Percentiles rank a stretch among this genome's conserved stretches.
Evolutionary conservation across 352 stramenopile species (phyloP).

Genomic region (Globisporangium rhizosaccharum): DNA sequence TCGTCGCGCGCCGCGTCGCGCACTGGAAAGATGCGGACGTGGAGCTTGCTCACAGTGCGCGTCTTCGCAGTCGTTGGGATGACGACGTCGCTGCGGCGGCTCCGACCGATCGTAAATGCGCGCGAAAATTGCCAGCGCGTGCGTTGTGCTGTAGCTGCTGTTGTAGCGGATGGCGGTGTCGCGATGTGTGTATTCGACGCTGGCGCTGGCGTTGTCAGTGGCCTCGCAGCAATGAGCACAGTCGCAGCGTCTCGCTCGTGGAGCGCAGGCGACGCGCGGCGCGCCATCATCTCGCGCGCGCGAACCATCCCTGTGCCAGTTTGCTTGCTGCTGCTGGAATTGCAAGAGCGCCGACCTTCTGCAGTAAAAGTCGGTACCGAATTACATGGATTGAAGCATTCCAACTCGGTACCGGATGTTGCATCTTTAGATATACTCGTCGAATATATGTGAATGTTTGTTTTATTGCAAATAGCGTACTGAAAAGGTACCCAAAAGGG

Average conservation of each 20-base stretch:
- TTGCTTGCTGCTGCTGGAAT: not conserved
- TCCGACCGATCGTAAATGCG: constrained; percentile 68
- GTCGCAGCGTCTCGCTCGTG: not conserved
- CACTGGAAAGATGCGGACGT: constrained; percentile 55
- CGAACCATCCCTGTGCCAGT: not conserved
- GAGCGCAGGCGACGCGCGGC: not conserved
- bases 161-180: not conserved
- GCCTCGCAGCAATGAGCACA: constrained; percentile 1
- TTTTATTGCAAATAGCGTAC: not conserved
- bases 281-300: constrained; percentile 1
- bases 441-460: not conserved
- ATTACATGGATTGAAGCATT: not conserved
- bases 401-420: not conserved
- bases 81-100: constrained; percentile 59
- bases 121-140: constrained; percentile 35
- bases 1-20: not conserved
- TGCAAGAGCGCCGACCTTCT: no score
- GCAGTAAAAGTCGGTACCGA: not conserved
- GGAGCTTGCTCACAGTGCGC: constrained; percentile 70
- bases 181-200: not conserved
- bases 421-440: no score
- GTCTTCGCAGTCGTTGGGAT: constrained; percentile 69
- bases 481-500: no score
- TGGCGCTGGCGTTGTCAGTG: not conserved
- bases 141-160: not conserved